Evolutionary conservation across 371 early-diverging fungal genomes (phyloP), one percentile per base, ranked within the genome.

Genomic region (Syncephalastrum contaminatum): DNA sequence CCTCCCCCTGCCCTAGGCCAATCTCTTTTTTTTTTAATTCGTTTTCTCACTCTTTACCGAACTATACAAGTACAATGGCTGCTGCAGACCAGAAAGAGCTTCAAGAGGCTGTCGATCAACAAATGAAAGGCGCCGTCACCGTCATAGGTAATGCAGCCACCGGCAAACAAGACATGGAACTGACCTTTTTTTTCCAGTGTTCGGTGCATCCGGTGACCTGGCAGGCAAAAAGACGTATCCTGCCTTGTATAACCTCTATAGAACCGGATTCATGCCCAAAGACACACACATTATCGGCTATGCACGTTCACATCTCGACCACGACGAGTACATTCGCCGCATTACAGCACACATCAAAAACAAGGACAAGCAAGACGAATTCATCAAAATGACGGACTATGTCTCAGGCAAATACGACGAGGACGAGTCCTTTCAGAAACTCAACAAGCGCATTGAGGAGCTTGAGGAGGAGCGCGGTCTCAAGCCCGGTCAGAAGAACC

Each of bases 181-280:
- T 30, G 14, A 15, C 41, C n/a, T 40, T 22, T 12, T 45, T 53
- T 43, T 4, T 2, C 14, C 69, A 81, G 95, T 95, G 4, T 81
- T 95, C 43, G 96, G 96, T 20, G 96, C 96, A 25, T 93, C 93
- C 8, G 96, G 98, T 19, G 98, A 97, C 63, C 84, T 97, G 56
- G 98, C 96, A 15, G 95, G 90, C 74, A 96, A 96, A 66, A 99
- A 99, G 82, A 96, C 99, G 20, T 98, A 94, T 72, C 99, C 99
- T 15, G 96, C 99, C 0, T 85, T 98, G 14, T 99, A 86, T 72
- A 90, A 86, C 45, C 87, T 95, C 39, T 95, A 75, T 71, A 81
- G 79, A 58, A 85, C 86, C 66, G 73, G 70, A 0, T 88, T 89
- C 63, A 77, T 97, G n/a, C 92, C 94, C 15, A 70, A 77, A 27